These are phyloP conservation scores for Erodium texanum DNA, from an alignment of 441 rosid genomes.

Conservation along the genomic window DNA sequence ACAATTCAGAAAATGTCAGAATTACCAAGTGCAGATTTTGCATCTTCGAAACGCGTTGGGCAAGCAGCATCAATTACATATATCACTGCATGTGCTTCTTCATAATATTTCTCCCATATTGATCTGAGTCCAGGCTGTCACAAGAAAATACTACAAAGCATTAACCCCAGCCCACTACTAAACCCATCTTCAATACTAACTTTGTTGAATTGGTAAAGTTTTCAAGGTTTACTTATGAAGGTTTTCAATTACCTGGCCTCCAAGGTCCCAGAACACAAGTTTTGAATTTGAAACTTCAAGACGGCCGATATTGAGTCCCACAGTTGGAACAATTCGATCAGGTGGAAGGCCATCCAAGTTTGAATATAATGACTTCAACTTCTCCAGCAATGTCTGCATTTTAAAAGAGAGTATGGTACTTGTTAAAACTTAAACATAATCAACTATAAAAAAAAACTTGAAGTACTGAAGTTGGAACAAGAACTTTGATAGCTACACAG, in stretches of 20 bases:
- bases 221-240: too few relatives aligned
- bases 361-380: slow-evolving; percentile 70
- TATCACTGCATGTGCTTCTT: slow-evolving; percentile 90
- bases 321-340: slow-evolving; percentile 92
- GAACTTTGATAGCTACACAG: neutral
- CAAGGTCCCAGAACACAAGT: slow-evolving; percentile 93
- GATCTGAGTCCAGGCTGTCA: slow-evolving; percentile 85
- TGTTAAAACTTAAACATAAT: neutral
- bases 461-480: neutral
- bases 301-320: slow-evolving; percentile 90
- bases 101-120: slow-evolving; percentile 97
- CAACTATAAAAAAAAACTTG: neutral
- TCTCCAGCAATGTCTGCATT: slow-evolving; percentile 78
- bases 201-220: neutral
- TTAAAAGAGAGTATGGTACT: slow-evolving; percentile 8
- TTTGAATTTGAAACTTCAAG: slow-evolving; percentile 71
- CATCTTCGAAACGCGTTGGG: slow-evolving; percentile 85
- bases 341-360: slow-evolving; percentile 86
- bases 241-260: slow-evolving; percentile 67
- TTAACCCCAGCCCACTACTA: neutral
- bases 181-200: neutral
- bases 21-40: slow-evolving; percentile 83
- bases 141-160: neutral
- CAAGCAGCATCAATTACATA: slow-evolving; percentile 84
- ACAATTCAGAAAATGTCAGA: slow-evolving; percentile 4